Conservation (phyloP, 306 rosid species). For the Begonia masoniana region DNA sequence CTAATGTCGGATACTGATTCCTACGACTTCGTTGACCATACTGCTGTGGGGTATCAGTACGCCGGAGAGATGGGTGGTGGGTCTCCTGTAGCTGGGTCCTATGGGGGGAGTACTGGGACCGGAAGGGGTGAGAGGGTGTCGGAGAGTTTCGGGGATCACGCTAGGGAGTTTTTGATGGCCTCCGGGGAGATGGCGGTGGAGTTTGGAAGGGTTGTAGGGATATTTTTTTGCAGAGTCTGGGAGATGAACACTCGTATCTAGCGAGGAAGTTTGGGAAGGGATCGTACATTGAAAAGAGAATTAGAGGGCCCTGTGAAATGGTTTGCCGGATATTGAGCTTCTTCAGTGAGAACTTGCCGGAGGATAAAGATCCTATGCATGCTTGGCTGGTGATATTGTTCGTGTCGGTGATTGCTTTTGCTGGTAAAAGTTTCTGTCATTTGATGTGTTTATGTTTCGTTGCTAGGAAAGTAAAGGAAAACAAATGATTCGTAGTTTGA, state of each 20-base stretch:
- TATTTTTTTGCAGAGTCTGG: conserved; percentile 63
- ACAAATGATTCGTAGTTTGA: not conserved
- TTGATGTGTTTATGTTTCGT: conserved; percentile 6
- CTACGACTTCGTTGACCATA: not conserved
- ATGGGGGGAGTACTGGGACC: conserved; percentile 5
- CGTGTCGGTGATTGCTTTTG: conserved; percentile 46
- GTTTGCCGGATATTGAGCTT: conserved; percentile 30
- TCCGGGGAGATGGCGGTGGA: conserved; percentile 68
- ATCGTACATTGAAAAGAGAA: conserved; percentile 28
- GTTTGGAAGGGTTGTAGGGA: conserved; percentile 84
- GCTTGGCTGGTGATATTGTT: conserved; percentile 49
- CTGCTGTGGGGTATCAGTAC: not conserved
- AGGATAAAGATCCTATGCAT: conserved; percentile 83
- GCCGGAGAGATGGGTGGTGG: not conserved
- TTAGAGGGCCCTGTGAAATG: conserved; percentile 30
- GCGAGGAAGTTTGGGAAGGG: conserved; percentile 38
- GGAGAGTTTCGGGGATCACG: conserved; percentile 32
- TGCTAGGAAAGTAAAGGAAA: conserved; percentile 2
- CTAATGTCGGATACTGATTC: not conserved
- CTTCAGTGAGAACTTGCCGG: conserved; percentile 59
- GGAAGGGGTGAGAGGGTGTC: conserved; percentile 17
- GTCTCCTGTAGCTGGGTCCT: conserved; percentile 2
- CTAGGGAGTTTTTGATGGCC: conserved; percentile 60
- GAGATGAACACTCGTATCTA: conserved; percentile 42
- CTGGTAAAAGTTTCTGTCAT: conserved; percentile 30